A percentile compares a stretch with the other conserved stretches of the same genome.
These are phyloP conservation scores for Thymus quinquecostatus DNA, from an alignment of 257 asterid species.

Conservation along the genomic window DNA sequence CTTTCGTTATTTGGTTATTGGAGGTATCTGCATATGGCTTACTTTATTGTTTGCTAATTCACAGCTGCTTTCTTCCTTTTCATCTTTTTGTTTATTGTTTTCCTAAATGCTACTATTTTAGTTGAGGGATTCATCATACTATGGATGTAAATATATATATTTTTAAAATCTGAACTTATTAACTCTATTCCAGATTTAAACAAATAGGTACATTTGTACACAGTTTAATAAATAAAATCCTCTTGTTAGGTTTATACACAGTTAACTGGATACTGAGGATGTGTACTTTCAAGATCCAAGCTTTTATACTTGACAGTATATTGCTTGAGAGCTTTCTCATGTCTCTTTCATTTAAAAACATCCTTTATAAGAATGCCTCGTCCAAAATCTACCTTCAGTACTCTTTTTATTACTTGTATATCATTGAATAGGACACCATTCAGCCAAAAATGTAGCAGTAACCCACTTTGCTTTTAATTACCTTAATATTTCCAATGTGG, in stretches of 20 bases:
- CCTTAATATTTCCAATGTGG: not conserved
- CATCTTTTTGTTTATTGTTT: slow-evolving; percentile 8
- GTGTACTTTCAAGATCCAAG: not conserved
- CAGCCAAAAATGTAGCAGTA: not conserved
- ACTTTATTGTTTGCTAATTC: slow-evolving; percentile 20
- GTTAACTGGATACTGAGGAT: slow-evolving; percentile 1
- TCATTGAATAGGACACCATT: not conserved
- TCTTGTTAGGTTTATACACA: not conserved
- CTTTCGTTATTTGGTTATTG: slow-evolving; percentile 94
- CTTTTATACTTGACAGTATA: not conserved
- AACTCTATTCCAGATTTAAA: not conserved
- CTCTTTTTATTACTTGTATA: not conserved
- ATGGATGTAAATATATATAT: not conserved
- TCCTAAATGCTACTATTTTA: slow-evolving; percentile 21
- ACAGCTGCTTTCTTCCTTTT: not conserved
- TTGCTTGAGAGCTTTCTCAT: not conserved
- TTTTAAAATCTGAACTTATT: slow-evolving; percentile 10
- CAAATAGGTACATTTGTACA: no score
- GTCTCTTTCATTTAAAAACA: not conserved
- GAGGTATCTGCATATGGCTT: slow-evolving; percentile 59
- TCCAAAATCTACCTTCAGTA: not conserved
- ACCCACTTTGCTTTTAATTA: not conserved
- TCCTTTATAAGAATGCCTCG: not conserved
- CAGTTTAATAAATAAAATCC: slow-evolving; percentile 7
- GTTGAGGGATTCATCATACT: slow-evolving; percentile 2